Evolutionary conservation across 1,284 basidiomycete genomes (phyloP).

Genomic region (Cryptococcus hybrid): DNA sequence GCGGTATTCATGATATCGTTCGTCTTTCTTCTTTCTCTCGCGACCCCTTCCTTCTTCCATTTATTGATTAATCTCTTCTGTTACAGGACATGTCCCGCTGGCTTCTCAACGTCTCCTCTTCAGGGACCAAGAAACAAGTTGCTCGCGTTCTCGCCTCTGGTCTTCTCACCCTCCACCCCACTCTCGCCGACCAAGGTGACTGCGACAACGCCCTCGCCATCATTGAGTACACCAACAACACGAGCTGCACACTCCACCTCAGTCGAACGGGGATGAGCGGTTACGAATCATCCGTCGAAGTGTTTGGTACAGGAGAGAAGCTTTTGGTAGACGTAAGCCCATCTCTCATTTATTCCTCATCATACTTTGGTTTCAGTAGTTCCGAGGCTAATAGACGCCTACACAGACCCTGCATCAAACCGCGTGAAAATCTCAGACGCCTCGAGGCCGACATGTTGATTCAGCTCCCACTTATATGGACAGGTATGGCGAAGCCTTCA

Average conservation of each 20-base stretch:
- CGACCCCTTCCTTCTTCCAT: neutral
- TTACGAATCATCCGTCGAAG: conserved; percentile 13
- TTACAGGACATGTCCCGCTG: conserved; percentile 12
- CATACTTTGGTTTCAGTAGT: too few species aligned
- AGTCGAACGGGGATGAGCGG: conserved; percentile 15
- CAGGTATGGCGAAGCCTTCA: conserved; percentile 25
- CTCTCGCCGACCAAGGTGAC: conserved; percentile 16
- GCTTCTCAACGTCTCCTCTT: conserved; percentile 13
- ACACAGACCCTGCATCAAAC: too few species aligned
- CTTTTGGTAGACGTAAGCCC: too few species aligned
- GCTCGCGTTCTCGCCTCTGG: conserved; percentile 15
- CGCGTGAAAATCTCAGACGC: too few species aligned
- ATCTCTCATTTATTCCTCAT: too few species aligned
- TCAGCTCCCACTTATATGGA: conserved; percentile 15
- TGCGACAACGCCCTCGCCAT: conserved; percentile 21
- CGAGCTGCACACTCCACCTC: conserved; percentile 13
- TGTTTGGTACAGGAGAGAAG: conserved; percentile 11
- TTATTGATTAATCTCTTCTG: neutral
- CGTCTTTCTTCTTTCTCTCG: neutral
- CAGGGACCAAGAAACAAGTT: neutral
- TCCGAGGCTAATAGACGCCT: too few species aligned
- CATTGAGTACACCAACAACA: conserved; percentile 19
- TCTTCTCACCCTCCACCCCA: conserved; percentile 11
- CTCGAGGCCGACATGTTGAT: too few species aligned
- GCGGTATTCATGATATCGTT: conserved; percentile 24